These are phyloP conservation scores for Arabis hirsuta DNA, from an alignment of 345 rosid genomes.

Conservation along the genomic window DNA sequence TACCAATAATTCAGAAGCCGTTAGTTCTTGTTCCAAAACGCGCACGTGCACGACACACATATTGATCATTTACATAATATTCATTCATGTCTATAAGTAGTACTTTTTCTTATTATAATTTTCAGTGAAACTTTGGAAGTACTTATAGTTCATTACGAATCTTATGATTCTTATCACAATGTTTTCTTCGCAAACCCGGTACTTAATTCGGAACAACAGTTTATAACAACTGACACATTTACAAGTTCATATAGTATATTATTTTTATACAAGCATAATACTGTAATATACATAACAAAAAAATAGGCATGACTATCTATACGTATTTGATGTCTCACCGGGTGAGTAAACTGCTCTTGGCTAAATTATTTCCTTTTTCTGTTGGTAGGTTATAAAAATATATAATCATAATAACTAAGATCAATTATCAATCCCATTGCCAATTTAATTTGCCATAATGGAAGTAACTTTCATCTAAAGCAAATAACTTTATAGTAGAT, in stretches of 20 bases:
- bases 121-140: conserved; percentile 40
- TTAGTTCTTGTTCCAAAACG: conserved; percentile 41
- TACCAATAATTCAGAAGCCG: conserved; percentile 41
- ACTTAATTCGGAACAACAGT: background rate
- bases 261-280: too few relatives aligned
- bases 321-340: conserved; percentile 5
- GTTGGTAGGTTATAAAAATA: background rate
- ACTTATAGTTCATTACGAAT: conserved; percentile 19
- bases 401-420: background rate
- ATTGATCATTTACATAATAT: conserved; percentile 17
- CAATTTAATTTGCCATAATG: background rate
- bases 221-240: background rate
- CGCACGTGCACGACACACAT: conserved; percentile 37
- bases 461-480: conserved; percentile 3
- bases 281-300: background rate
- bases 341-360: background rate
- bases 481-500: conserved; percentile 20
- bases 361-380: background rate
- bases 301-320: background rate
- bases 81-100: conserved; percentile 11
- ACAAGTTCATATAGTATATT: too few relatives aligned
- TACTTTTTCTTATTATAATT: conserved; percentile 14
- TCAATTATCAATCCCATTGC: background rate
- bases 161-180: conserved; percentile 7
- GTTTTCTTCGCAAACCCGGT: background rate